phyloP scores from a whole-genome alignment of 805 yeast genomes.

The Isabelozyma gotoi region DNA sequence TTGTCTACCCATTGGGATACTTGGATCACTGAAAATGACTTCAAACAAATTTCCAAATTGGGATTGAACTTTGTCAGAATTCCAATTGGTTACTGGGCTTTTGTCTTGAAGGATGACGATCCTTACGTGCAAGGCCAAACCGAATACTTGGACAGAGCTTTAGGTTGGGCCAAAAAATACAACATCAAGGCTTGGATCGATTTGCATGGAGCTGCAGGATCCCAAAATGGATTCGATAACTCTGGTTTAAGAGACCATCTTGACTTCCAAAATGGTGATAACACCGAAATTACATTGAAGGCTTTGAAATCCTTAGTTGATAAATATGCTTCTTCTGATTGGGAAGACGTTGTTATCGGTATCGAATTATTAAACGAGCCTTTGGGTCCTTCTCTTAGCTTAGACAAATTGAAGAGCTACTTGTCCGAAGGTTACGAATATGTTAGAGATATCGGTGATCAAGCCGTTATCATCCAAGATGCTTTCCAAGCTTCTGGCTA shows the following conservation, averaged over 20 bases:
- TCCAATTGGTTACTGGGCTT: slow-evolving; percentile 97
- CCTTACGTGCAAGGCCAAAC: slow-evolving; percentile 88
- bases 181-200: slow-evolving; percentile 84
- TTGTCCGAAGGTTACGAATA: slow-evolving; percentile 62
- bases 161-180: slow-evolving; percentile 67
- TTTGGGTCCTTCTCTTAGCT: slow-evolving; percentile 65
- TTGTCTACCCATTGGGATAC: slow-evolving; percentile 74
- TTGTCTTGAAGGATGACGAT: slow-evolving; percentile 56
- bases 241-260: slow-evolving; percentile 75
- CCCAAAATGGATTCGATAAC: slow-evolving; percentile 95
- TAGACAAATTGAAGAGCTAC: slow-evolving; percentile 58
- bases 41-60: slow-evolving; percentile 51
- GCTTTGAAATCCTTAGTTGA: slow-evolving; percentile 55
- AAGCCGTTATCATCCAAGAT: slow-evolving; percentile 74
- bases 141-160: slow-evolving; percentile 69
- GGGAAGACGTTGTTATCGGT: slow-evolving; percentile 74
- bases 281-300: slow-evolving; percentile 52
- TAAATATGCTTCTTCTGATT: slow-evolving; percentile 63
- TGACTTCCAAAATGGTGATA: slow-evolving; percentile 56
- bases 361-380: slow-evolving; percentile 91
- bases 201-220: slow-evolving; percentile 94
- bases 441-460: slow-evolving; percentile 50
- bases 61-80: slow-evolving; percentile 87
- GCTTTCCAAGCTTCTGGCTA: slow-evolving; percentile 64
- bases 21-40: slow-evolving; percentile 75